phyloP scores from a whole-genome alignment of 176 grass and related monocot species.

The Zea luxurians region DNA sequence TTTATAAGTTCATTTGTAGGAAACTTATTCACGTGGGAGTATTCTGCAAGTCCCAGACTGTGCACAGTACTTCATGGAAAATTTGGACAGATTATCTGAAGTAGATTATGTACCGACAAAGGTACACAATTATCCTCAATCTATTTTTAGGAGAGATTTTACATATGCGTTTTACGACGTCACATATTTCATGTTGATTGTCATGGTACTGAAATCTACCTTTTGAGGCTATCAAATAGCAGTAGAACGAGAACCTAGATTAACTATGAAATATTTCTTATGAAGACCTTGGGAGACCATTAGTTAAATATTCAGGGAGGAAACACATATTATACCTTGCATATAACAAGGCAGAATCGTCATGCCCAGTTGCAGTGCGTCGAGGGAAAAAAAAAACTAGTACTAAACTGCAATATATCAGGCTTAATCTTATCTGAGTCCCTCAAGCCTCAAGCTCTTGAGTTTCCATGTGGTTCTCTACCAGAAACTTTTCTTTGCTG shows the following conservation, averaged over 20 bases:
- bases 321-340: slow-evolving; percentile 7
- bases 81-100: slow-evolving; percentile 74
- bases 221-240: not conserved
- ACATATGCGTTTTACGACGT: not conserved
- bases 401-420: not conserved
- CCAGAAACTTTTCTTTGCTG: slow-evolving; percentile 12
- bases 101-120: slow-evolving; percentile 86
- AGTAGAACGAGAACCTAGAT: not conserved
- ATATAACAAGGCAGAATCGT: not conserved
- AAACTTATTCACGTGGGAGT: slow-evolving; percentile 82
- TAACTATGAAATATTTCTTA: not conserved
- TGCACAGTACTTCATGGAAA: slow-evolving; percentile 98
- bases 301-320: not conserved
- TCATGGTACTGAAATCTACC: slow-evolving; percentile 11
- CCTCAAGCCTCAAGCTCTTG: not conserved
- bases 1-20: slow-evolving; percentile 49
- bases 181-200: not conserved
- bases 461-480: not conserved
- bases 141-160: not conserved
- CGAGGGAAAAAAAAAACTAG: not conserved
- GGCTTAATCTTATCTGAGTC: slow-evolving; percentile 2
- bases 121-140: slow-evolving; percentile 38
- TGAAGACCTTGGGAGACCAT: not conserved
- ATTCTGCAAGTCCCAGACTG: slow-evolving; percentile 94
- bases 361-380: not conserved